Conservation (phyloP, 768 basidiomycete genomes). For the Suillus decipiens region DNA sequence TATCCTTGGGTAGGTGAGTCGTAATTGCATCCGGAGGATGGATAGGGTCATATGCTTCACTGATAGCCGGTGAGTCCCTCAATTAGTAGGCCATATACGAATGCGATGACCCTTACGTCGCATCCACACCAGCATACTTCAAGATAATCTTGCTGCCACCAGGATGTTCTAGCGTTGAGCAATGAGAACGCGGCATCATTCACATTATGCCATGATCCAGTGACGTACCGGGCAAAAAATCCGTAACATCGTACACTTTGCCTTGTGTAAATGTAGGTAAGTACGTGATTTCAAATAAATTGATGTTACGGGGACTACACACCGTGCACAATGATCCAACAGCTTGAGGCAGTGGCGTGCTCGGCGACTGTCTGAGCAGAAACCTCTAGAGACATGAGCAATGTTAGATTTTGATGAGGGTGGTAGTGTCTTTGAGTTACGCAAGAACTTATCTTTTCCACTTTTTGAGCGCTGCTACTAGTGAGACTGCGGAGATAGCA, state of each 20-base stretch:
- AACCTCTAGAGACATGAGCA: conserved; percentile 21
- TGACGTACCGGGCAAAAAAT: conserved; percentile 65
- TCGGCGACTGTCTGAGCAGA: conserved; percentile 38
- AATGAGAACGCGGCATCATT: neutral
- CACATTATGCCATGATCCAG: neutral
- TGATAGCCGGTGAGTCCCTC: conserved; percentile 26
- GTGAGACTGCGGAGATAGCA: conserved; percentile 21
- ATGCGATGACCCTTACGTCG: conserved; percentile 55
- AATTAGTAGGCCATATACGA: neutral
- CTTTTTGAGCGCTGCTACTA: conserved; percentile 16
- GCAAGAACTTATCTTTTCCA: neutral
- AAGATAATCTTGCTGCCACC: conserved; percentile 84
- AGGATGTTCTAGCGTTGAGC: conserved; percentile 54
- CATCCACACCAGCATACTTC: conserved; percentile 89
- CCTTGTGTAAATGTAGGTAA: conserved; percentile 39
- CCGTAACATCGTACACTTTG: conserved; percentile 78
- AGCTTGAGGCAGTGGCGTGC: conserved; percentile 61
- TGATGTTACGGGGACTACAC: conserved; percentile 17
- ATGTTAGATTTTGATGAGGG: neutral
- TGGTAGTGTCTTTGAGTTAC: neutral
- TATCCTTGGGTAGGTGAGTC: conserved; percentile 77
- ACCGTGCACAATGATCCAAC: conserved; percentile 89
- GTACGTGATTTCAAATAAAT: neutral
- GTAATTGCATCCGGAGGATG: conserved; percentile 85
- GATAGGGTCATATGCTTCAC: conserved; percentile 83